Conservation (phyloP, 2,329 filamentous ascomycete species). For the Xylaria sp. region DNA sequence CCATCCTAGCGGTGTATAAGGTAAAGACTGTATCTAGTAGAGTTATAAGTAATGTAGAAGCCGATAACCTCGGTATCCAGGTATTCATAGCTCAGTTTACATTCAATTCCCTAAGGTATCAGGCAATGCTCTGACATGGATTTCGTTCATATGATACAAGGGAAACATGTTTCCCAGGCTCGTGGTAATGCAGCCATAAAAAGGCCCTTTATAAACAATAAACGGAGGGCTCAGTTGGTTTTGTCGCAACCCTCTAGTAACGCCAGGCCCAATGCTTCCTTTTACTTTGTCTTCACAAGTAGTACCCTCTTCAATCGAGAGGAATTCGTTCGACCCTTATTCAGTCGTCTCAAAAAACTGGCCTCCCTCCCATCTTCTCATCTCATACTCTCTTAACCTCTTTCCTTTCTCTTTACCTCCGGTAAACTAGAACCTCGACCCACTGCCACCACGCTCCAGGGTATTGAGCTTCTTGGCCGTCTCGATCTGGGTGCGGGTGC, state of each 20-base stretch:
- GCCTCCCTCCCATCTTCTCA: background rate
- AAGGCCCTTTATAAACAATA: conserved; percentile 14
- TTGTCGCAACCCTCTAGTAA: conserved; percentile 29
- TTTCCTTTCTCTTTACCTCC: background rate
- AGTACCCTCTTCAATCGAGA: background rate
- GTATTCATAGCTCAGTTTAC: background rate
- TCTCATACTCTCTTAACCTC: background rate
- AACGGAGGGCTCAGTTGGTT: conserved; percentile 1
- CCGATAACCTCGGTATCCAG: background rate
- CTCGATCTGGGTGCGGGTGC: conserved; percentile 78
- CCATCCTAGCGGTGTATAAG: background rate
- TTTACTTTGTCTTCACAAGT: background rate
- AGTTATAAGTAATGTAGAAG: background rate
- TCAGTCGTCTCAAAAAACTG: background rate
- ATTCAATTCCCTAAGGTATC: background rate
- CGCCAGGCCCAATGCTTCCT: conserved; percentile 32
- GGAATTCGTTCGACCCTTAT: background rate
- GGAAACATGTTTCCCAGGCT: conserved; percentile 11
- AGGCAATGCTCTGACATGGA: conserved; percentile 7
- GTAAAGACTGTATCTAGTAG: background rate
- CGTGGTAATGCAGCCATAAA: conserved; percentile 23
- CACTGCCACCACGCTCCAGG: conserved; percentile 57
- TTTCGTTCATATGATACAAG: conserved; percentile 33
- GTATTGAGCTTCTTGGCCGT: conserved; percentile 71
- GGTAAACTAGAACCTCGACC: conserved; percentile 25